Evolutionary conservation across 129 eudicot species (phyloP).

Genomic region (Escallonia rubra): DNA sequence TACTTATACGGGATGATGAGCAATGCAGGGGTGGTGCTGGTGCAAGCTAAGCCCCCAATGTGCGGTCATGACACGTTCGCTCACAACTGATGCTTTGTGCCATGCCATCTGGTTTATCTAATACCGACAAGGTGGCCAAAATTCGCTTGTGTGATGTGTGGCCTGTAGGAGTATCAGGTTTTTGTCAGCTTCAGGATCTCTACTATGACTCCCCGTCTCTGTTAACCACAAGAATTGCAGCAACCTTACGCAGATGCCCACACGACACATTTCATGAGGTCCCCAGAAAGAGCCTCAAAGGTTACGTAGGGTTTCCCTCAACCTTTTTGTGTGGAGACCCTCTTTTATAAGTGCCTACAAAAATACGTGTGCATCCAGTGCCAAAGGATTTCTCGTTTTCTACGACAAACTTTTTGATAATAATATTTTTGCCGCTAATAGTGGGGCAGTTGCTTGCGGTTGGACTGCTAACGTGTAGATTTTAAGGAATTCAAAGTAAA

Average conservation of each 20-base stretch:
- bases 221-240: neutral
- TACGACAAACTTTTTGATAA: no score
- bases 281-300: neutral
- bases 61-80: slow-evolving; percentile 2
- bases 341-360: no score
- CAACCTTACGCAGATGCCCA: neutral
- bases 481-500: no score
- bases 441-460: no score
- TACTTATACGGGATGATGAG: neutral
- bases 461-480: no score
- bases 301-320: no score
- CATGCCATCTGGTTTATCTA: slow-evolving; percentile 7
- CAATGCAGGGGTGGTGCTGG: slow-evolving; percentile 4
- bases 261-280: slow-evolving; percentile 1
- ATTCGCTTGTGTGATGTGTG: slow-evolving; percentile 2
- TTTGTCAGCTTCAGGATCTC: slow-evolving; percentile 2
- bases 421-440: no score
- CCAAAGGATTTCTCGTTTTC: no score
- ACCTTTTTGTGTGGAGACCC: no score
- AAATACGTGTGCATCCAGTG: no score
- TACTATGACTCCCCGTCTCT: neutral
- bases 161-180: slow-evolving; percentile 6
- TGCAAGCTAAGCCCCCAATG: neutral
- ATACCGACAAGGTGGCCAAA: neutral
- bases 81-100: neutral